phyloP scores from a whole-genome alignment of 495 filamentous ascomycete species.

The Hypoxylon lienhwacheense region DNA sequence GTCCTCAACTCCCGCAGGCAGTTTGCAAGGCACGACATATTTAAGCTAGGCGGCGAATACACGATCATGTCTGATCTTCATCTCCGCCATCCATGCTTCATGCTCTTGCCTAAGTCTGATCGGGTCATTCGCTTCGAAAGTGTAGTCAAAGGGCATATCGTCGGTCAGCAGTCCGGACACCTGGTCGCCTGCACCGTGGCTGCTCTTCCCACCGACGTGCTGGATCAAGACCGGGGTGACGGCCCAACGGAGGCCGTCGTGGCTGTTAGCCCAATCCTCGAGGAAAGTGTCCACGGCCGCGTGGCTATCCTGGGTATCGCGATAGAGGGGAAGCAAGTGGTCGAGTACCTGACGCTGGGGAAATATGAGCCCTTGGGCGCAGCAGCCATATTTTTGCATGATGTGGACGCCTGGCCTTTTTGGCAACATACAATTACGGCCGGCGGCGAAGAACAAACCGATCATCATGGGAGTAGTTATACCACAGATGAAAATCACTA shows the following conservation, averaged over 20 bases:
- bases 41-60: too few relatives aligned
- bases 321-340: slow-evolving; percentile 47
- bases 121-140: slow-evolving; percentile 29
- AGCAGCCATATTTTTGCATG: slow-evolving; percentile 58
- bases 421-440: slow-evolving; percentile 36
- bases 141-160: slow-evolving; percentile 33
- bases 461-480: slow-evolving; percentile 37
- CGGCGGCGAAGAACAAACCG: slow-evolving; percentile 43
- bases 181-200: slow-evolving; percentile 29
- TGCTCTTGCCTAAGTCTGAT: slow-evolving; percentile 25
- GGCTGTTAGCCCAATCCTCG: slow-evolving; percentile 48
- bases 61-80: too few relatives aligned
- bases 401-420: slow-evolving; percentile 25
- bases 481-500: slow-evolving; percentile 23
- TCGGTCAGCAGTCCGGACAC: slow-evolving; percentile 26
- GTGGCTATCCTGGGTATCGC: slow-evolving; percentile 37
- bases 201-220: slow-evolving; percentile 33
- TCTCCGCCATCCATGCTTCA: slow-evolving; percentile 11
- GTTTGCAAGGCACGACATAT: too few relatives aligned
- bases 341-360: slow-evolving; percentile 44
- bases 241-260: slow-evolving; percentile 50
- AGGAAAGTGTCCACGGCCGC: slow-evolving; percentile 49
- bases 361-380: slow-evolving; percentile 43
- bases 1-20: too few relatives aligned
- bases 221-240: slow-evolving; percentile 55